Evolutionary conservation across 2,329 filamentous ascomycete species (phyloP), one percentile per base, ranked within the genome.

Genomic region (Ophiostoma sp.): DNA sequence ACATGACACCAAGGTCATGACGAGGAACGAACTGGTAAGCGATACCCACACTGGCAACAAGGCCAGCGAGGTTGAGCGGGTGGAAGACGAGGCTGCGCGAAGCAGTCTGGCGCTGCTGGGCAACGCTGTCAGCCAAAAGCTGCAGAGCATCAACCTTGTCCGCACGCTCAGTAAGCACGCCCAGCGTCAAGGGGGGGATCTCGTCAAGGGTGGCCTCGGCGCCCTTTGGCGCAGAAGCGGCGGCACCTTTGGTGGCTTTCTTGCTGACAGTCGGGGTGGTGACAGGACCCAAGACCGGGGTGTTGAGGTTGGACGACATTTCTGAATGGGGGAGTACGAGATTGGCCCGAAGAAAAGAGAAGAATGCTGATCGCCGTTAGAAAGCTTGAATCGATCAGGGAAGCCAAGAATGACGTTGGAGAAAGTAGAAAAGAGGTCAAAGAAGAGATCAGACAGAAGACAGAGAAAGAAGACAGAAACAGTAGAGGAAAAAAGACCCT

Each of bases 261-360:
- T 68, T 71, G 66, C 38, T 3, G 40, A 9, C 38, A 11, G 74
- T 72, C 64, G 77, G 77, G 18, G 78, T 44, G 42, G 41, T 78
- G 73, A 81, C 78, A 72, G 88, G 81, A 77, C 84, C 80, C 75
- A 88, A 80, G 74, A 85, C 83, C 27, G 89, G 88, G 38, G 89
- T 91, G 70, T 85, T 89, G 68, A 83, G 81, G 70, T 86, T 83
- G 65, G 89, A 88, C 62, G 87, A 85, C 72, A 89, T 78, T 68
- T 86, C 80, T 71, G 82, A 87, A 63, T 81, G 81, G 66, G 82
- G 83, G 69, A 94, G 87, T 73, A 89, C 88, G 68, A 95, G 85
- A 75, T 95, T 95, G 72, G 90, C 90, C 73, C 90, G 87, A 16
- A 95, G 83, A 73, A 92, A 94, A 68, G 87, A 89, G 78, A 95